Base-by-base conservation (phyloP, 768 basidiomycete species). In the Amanita subjunquillea region DNA sequence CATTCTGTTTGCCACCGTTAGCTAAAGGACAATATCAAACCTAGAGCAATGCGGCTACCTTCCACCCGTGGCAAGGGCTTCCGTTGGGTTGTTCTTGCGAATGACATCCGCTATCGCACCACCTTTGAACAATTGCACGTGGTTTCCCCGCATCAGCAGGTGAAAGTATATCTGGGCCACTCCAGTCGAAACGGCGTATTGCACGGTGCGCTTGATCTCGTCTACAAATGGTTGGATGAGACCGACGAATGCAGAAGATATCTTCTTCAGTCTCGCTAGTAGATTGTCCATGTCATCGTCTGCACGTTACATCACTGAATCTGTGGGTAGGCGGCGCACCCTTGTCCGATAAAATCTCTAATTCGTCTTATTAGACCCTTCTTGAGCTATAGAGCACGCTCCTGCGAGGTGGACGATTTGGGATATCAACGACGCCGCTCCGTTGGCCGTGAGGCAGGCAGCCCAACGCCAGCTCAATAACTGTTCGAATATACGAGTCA, bases 21-120 rank as follows among this genome's bases (percentile, higher is more conserved):
- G 39, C 30, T 10, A 37, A 38, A 7, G 6, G 7, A 29, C 58
- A 15, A 45, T 42, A 3, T 6, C 9, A 2, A n/a, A 36, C 25
- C 38, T 7, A 37, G 13, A 13, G n/a, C 41, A 10, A 50, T 8
- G 36, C 5, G 37, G 30, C 2, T 55, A 88, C 88, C 89, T 75
- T 59, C 90, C 90, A 50, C 87, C 90, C n/a, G 78, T 79, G 29
- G 88, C 90, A 17, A 92, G 75, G 6, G 89, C 73, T 52, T 91
- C 88, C 2, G 71, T 67, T 17, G 75, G 75, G 61, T 84, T 89
- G 57, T 72, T 79, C 48, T 77, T 78, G 54, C 79, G 73, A 10
- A 83, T 80, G 1, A 91, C 80, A 59, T 91, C 88, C 44, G 92
- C 73, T 43, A 88, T 71, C 30, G 91, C 71, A 0, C 91, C 91